Base-by-base conservation (phyloP, 805 yeast genomes). In the Candida ortonii region DNA sequence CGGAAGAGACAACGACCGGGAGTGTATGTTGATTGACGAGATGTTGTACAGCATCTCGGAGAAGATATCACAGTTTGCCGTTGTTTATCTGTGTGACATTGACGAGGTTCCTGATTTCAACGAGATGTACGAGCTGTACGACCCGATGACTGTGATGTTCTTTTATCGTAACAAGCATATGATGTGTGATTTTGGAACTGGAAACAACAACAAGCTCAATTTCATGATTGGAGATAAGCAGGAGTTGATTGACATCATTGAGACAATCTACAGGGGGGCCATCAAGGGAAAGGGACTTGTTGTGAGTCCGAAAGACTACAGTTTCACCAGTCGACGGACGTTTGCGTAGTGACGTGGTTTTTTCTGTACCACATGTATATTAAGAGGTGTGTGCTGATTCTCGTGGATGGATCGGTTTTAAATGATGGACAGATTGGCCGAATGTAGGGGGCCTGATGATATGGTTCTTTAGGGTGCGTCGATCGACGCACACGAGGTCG, bases 171-270 rank as follows among this genome's bases (percentile, higher is more conserved):
- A 90, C 63, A 84, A 87, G 57, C 97, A 90, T 59, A 89, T 90
- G 95, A 79, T 93, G 94, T 86, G 96, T 61, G 98, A 93, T 66
- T 88, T 89, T 59, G 98, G 98, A 2, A 93, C 97, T 0, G 98
- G 98, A 20, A 88, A 93, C 56, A 93, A 93, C 61, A 93, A 93
- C 67, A 90, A 93, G 67, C 66, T 93, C 65, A 88, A 87, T 53
- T 90, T 90, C 60, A 70, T 77, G 9, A 57, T 83, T 15, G 79
- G 76, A 25, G 85, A 85, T 55, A 80, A 82, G 41, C 96, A 90
- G 57, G 97, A 88, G 48, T 61, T 93, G 68, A 84, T 93, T 14
- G 97, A 90, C 58, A 83, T 93, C 19, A 64, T 93, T 8, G 98
- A 93, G 53, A 81, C 89, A 0, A 77, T 90, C 1, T 93, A 83